Evolutionary conservation across 352 stramenopile species (phyloP).

Genomic region (Phytophthora chlamydospora): DNA sequence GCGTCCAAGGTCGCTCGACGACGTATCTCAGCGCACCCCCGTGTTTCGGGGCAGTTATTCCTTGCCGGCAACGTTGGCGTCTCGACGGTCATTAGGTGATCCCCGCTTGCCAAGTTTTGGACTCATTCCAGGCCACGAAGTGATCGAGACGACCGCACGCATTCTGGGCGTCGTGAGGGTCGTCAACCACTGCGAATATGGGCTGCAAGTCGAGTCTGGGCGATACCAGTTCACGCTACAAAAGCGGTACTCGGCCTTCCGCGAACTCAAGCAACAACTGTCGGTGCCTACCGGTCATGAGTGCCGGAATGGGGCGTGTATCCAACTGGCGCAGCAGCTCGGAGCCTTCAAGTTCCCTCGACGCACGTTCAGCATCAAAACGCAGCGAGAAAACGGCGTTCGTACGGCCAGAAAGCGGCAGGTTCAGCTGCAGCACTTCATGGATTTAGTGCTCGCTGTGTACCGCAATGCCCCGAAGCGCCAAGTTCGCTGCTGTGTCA

Average conservation of each 20-base stretch:
- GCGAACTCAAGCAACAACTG: constrained; percentile 56
- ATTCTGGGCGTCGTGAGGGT: constrained; percentile 51
- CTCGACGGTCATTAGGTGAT: constrained; percentile 19
- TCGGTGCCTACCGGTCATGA: constrained; percentile 26
- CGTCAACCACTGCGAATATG: constrained; percentile 56
- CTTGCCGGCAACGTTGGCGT: constrained; percentile 9
- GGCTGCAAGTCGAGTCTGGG: constrained; percentile 63
- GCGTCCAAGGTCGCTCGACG: constrained; percentile 21
- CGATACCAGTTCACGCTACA: constrained; percentile 56
- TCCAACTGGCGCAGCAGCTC: constrained; percentile 47
- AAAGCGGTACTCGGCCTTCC: constrained; percentile 80
- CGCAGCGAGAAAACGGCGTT: constrained; percentile 32
- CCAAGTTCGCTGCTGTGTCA: constrained; percentile 65
- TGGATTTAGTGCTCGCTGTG: constrained; percentile 54
- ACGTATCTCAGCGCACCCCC: constrained; percentile 10
- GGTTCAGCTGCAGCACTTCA: constrained; percentile 55
- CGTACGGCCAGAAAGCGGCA: constrained; percentile 47
- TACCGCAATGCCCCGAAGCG: constrained; percentile 55
- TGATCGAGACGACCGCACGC: constrained; percentile 46
- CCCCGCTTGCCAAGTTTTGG: constrained; percentile 24
- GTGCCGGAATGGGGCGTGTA: constrained; percentile 53
- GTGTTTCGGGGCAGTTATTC: constrained; percentile 9
- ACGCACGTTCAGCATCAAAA: constrained; percentile 38
- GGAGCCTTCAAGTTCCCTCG: constrained; percentile 57
- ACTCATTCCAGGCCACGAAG: constrained; percentile 38